These are phyloP conservation scores for Blastobotrys illinoisensis DNA, from an alignment of 1,139 yeast genomes.

Conservation along the genomic window DNA sequence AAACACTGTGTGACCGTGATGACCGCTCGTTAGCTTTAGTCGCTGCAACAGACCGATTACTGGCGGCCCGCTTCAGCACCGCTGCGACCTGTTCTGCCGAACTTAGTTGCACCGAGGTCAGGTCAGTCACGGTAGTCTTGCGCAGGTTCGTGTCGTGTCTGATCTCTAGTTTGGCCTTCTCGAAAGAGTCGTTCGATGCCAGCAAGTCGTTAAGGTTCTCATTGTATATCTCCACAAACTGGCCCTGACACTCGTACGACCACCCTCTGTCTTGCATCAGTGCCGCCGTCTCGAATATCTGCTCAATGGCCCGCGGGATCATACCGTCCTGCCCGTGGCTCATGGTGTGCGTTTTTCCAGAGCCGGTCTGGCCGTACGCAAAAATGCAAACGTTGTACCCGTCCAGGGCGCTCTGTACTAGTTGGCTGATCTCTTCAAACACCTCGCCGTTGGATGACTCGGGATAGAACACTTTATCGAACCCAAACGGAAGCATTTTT, in stretches of 20 bases:
- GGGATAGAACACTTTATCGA: constrained; percentile 73
- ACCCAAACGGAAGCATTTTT: constrained; percentile 47
- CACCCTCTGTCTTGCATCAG: constrained; percentile 54
- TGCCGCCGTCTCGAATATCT: constrained; percentile 60
- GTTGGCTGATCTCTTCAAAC: constrained; percentile 79
- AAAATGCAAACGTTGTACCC: constrained; percentile 91
- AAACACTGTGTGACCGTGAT: constrained; percentile 67
- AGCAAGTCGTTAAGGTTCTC: constrained; percentile 72
- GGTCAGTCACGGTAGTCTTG: constrained; percentile 56
- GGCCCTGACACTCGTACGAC: constrained; percentile 63
- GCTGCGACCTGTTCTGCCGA: constrained; percentile 47
- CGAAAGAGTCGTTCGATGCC: constrained; percentile 30
- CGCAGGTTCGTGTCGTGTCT: constrained; percentile 56
- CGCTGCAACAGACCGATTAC: constrained; percentile 64
- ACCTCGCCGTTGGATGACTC: constrained; percentile 52
- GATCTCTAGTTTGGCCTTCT: constrained; percentile 53
- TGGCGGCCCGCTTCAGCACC: constrained; percentile 50
- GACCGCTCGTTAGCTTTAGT: constrained; percentile 81
- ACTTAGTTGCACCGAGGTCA: constrained; percentile 46
- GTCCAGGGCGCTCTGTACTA: constrained; percentile 84
- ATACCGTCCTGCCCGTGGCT: constrained; percentile 63
- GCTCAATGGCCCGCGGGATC: constrained; percentile 70
- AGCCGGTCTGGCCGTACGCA: constrained; percentile 97
- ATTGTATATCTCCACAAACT: constrained; percentile 85
- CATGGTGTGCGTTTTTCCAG: constrained; percentile 95